Evolutionary conservation across 345 rosid species (phyloP).

Genomic region (Carallia pectinifolia): DNA sequence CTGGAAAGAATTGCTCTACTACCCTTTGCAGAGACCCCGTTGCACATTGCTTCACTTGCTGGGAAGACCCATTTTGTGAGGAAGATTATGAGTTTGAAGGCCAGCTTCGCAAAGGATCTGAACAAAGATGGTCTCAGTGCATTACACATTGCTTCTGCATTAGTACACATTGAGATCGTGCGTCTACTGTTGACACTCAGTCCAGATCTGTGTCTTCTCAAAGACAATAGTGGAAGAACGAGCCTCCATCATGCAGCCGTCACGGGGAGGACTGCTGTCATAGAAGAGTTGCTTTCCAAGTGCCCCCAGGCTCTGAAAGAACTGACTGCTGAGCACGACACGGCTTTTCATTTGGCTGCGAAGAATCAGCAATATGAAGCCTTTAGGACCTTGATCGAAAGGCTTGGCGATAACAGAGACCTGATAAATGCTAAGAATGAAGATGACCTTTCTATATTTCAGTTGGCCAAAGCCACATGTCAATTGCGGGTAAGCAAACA

Average conservation of each 20-base stretch:
- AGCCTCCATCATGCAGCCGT: conserved; percentile 6
- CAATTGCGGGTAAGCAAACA: not conserved
- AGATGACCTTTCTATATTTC: conserved; percentile 5
- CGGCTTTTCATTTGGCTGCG: conserved; percentile 9
- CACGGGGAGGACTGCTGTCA: not conserved
- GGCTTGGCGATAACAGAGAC: conserved; percentile 1
- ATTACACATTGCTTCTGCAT: conserved; percentile 12
- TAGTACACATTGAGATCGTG: not conserved
- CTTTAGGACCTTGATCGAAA: not conserved
- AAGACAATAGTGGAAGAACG: conserved; percentile 4
- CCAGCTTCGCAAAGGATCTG: conserved; percentile 5
- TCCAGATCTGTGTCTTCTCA: not conserved
- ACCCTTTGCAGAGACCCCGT: not conserved
- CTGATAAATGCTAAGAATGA: conserved; percentile 1
- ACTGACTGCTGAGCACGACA: not conserved
- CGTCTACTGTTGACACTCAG: not conserved
- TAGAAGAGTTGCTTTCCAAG: not conserved
- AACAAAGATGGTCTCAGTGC: conserved; percentile 10
- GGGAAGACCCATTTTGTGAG: not conserved
- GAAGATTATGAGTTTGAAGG: not conserved
- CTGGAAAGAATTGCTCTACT: not conserved
- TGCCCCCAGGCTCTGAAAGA: conserved; percentile 1
- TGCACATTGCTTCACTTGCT: conserved; percentile 4
- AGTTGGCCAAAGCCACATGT: not conserved
- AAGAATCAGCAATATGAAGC: conserved; percentile 1